phyloP scores from a whole-genome alignment of 495 filamentous ascomycete species.

The Amniculicola lignicola region DNA sequence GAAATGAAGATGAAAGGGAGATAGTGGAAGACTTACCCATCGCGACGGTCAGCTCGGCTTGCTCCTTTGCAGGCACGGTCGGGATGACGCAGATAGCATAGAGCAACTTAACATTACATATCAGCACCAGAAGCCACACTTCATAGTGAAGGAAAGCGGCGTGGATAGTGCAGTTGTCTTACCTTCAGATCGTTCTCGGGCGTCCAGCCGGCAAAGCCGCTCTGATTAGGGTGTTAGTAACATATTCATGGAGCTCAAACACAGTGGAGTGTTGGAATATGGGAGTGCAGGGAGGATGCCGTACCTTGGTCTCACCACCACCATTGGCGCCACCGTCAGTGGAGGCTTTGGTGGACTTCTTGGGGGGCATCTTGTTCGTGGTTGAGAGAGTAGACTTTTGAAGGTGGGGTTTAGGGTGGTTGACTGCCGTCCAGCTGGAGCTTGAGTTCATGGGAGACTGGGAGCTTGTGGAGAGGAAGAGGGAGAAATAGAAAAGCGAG shows the following conservation, averaged over 20 bases:
- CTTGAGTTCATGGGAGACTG: neutral
- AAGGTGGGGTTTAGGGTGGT: neutral
- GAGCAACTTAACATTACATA: too few relatives aligned
- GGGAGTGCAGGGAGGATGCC: neutral
- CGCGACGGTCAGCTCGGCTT: too few relatives aligned
- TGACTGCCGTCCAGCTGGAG: neutral
- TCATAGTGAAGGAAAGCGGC: too few relatives aligned
- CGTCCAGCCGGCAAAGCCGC: neutral
- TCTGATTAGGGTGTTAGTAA: neutral
- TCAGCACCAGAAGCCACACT: too few relatives aligned
- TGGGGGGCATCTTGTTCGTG: neutral
- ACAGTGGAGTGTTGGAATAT: neutral
- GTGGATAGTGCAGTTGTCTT: too few relatives aligned
- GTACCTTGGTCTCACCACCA: neutral
- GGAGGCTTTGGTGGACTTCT: neutral
- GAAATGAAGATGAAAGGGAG: too few relatives aligned
- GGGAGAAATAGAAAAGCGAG: neutral
- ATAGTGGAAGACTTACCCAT: too few relatives aligned
- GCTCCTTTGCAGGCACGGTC: too few relatives aligned
- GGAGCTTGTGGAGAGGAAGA: neutral
- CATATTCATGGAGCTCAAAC: neutral
- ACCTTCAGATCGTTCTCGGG: conserved; percentile 2
- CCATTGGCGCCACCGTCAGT: neutral
- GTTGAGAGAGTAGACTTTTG: neutral
- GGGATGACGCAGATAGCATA: too few relatives aligned